Percentiles rank a stretch among this genome's conserved stretches.
phyloP scores from a whole-genome alignment of 495 filamentous ascomycete species.

The Tetracladium setigerum region DNA sequence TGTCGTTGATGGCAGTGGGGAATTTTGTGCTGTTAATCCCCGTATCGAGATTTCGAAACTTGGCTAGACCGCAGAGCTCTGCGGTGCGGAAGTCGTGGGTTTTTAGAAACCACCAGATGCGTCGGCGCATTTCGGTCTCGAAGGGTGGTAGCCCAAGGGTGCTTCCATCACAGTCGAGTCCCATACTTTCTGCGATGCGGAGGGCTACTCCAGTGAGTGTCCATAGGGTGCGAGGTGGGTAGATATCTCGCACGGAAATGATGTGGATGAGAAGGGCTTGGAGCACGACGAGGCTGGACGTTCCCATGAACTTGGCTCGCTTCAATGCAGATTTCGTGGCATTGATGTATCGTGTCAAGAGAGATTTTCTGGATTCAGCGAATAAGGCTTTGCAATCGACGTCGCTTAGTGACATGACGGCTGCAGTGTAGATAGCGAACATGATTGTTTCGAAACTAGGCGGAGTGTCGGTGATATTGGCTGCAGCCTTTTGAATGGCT shows the following conservation, averaged over 20 bases:
- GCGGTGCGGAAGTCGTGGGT: conserved; percentile 66
- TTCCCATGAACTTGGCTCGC: conserved; percentile 63
- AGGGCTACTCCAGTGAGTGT: conserved; percentile 61
- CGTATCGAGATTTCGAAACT: conserved; percentile 78
- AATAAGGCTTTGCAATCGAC: conserved; percentile 43
- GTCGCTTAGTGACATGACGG: conserved; percentile 58
- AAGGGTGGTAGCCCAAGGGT: conserved; percentile 66
- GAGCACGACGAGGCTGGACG: conserved; percentile 62
- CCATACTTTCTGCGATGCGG: conserved; percentile 72
- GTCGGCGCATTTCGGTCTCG: conserved; percentile 75
- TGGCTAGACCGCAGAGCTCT: conserved; percentile 75
- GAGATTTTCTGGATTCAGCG: conserved; percentile 39
- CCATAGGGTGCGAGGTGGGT: conserved; percentile 38
- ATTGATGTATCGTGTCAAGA: conserved; percentile 63
- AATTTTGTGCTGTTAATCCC: conserved; percentile 57
- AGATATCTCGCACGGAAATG: conserved; percentile 22
- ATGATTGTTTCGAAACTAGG: conserved; percentile 60
- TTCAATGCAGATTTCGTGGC: conserved; percentile 68
- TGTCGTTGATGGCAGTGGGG: conserved; percentile 72
- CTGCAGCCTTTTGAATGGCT: conserved; percentile 28
- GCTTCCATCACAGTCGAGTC: conserved; percentile 69
- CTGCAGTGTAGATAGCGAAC: conserved; percentile 70
- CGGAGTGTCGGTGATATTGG: conserved; percentile 44
- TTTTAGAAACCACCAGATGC: conserved; percentile 76
- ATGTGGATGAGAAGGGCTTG: conserved; percentile 74